Evolutionary conservation across 352 stramenopile genomes (phyloP).

Genomic region (Globisporangium polare): DNA sequence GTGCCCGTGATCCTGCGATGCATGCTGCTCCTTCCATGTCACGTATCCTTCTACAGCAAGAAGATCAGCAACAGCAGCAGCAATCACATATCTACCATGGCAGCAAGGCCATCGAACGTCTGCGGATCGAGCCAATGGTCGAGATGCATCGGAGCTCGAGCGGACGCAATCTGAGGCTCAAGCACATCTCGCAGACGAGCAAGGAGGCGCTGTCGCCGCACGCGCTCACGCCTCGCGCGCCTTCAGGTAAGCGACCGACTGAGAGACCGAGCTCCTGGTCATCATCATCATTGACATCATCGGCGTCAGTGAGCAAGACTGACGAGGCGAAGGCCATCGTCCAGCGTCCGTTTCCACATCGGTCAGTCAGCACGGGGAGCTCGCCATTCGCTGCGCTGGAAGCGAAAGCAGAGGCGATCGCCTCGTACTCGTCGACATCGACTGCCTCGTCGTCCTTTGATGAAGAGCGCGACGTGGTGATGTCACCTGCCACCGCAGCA

Average conservation of each 20-base stretch:
- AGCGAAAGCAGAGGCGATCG: background rate
- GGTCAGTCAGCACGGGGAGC: slow-evolving; percentile 9
- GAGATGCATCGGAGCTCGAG: slow-evolving; percentile 52
- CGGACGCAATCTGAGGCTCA: slow-evolving; percentile 44
- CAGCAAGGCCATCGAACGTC: background rate
- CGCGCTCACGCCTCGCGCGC: slow-evolving; percentile 38
- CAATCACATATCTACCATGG: background rate
- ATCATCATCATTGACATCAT: slow-evolving; percentile 1
- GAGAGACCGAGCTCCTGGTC: slow-evolving; percentile 23
- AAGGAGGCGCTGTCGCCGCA: slow-evolving; percentile 33
- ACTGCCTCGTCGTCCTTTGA: slow-evolving; percentile 4
- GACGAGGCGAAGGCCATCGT: background rate
- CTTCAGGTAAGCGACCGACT: slow-evolving; percentile 28
- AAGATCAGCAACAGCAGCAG: background rate
- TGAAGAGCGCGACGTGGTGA: background rate
- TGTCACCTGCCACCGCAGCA: too few species aligned
- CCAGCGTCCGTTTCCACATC: background rate
- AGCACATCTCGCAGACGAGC: slow-evolving; percentile 29
- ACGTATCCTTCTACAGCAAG: too few species aligned
- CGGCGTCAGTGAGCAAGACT: background rate
- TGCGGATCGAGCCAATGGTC: slow-evolving; percentile 18
- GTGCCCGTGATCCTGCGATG: too few species aligned
- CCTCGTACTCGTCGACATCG: slow-evolving; percentile 1
- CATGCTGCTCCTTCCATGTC: too few species aligned
- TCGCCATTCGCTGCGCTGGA: background rate